phyloP scores from a whole-genome alignment of 2,329 filamentous ascomycete genomes.

The Calonectria pseudoreteaudii region DNA sequence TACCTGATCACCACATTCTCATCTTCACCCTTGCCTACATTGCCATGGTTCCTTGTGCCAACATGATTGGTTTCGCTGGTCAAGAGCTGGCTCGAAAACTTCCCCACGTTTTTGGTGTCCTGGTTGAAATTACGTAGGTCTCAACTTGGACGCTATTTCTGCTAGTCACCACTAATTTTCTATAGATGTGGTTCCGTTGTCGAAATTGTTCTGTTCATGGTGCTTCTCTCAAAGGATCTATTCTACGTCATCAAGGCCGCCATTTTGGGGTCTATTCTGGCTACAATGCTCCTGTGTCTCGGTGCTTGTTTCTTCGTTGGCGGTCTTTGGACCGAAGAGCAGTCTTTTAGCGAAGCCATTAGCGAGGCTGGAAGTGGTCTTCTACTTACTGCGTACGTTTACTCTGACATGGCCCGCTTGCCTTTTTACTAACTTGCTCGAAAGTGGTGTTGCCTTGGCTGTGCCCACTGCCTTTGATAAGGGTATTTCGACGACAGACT shows the following conservation, averaged over 20 bases:
- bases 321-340: conserved; percentile 74
- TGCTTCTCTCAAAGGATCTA: conserved; percentile 68
- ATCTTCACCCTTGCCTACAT: conserved; percentile 63
- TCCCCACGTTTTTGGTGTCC: conserved; percentile 76
- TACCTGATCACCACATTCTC: conserved; percentile 52
- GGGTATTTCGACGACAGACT: conserved; percentile 49
- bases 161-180: conserved; percentile 14
- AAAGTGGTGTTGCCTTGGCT: conserved; percentile 50
- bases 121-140: conserved; percentile 67
- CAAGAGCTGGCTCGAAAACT: conserved; percentile 84
- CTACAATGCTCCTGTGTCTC: conserved; percentile 83
- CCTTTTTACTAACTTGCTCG: conserved; percentile 39
- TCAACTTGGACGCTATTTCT: neutral
- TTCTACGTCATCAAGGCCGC: conserved; percentile 85
- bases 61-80: conserved; percentile 61
- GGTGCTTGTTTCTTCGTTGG: conserved; percentile 85
- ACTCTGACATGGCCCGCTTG: conserved; percentile 10
- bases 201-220: conserved; percentile 86
- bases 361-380: conserved; percentile 84
- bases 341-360: conserved; percentile 79
- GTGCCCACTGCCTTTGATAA: conserved; percentile 69
- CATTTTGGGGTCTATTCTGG: conserved; percentile 85
- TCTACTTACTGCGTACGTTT: conserved; percentile 79
- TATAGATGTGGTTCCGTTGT: conserved; percentile 76
- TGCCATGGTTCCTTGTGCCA: conserved; percentile 64